Evolutionary conservation across 805 yeast genomes (phyloP), one percentile per base, ranked within the genome.

Genomic region (Schwanniomyces occidentalis): DNA sequence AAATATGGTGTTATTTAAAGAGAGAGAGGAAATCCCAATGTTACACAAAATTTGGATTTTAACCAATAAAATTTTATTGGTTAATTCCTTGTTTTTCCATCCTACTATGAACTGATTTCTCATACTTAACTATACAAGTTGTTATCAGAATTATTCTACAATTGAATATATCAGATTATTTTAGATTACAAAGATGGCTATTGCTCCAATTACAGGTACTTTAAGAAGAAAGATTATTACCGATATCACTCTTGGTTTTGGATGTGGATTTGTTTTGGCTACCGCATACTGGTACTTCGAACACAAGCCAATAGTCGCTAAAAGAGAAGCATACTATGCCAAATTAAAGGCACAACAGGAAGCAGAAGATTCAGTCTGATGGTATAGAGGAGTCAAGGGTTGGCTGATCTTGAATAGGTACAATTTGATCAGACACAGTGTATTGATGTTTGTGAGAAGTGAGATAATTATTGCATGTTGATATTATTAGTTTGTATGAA

Each of bases 241-340:
- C 49, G 96, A 90, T 56, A 78, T 90, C 61, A 46, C 79, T 51
- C 65, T 82, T 46, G 95, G 93, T 42, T 74, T 78, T 65, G 75
- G 52, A 36, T 52, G 56, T 45, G 91, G 91, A 38, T 65, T 76
- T 40, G 76, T 62, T 24, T 48, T 65, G 50, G 75, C 80, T 55
- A 89, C 82, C 42, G 69, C 74, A 46, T 76, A 73, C 67, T 89
- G 91, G 93, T 84, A 95, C 87, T 79, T 80, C 76, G 85, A 68
- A 52, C 97, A 90, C 83, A 81, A 76, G 72, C 76, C 80, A 23
- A 50, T 72, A 42, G 84, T 86, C 38, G 74, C 73, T 48, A 74
- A 69, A 56, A 85, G 96, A 77, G 97, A 90, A 64, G 80, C 77
- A 39, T 88, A 79, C 78, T 90, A 90, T 69, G 79, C 82, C 44